Percentiles rank a stretch among this genome's conserved stretches.
phyloP scores from a whole-genome alignment of 192 early-diverging fungal species.

The Allomyces javanicus region DNA sequence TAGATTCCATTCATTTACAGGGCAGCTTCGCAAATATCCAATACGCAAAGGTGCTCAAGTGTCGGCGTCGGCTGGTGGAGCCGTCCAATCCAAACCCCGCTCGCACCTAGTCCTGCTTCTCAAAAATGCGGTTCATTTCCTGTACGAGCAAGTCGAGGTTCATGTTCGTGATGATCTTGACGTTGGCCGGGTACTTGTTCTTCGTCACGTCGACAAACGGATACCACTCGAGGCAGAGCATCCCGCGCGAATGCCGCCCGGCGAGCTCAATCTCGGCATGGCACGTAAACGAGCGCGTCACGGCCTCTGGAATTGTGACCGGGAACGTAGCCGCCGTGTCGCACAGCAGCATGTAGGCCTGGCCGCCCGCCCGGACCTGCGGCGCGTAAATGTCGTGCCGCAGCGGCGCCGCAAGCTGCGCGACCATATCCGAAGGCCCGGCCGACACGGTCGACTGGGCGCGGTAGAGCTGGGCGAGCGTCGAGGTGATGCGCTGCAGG shows the following conservation, averaged over 20 bases:
- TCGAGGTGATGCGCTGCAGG: not conserved
- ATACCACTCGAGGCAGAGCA: not conserved
- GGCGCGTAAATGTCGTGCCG: not conserved
- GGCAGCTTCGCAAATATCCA: too few species aligned
- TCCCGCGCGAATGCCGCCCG: not conserved
- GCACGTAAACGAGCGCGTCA: not conserved
- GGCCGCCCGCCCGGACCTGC: not conserved
- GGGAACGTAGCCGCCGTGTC: not conserved
- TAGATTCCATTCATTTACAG: too few species aligned
- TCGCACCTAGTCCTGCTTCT: too few species aligned
- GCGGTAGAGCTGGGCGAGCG: not conserved
- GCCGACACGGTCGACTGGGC: not conserved
- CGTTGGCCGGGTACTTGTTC: not conserved
- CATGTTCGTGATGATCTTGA: not conserved
- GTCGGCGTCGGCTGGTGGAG: too few species aligned
- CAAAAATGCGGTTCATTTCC: not conserved
- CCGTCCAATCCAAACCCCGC: too few species aligned
- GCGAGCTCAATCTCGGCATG: not conserved
- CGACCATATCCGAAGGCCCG: not conserved
- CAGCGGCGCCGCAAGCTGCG: not conserved
- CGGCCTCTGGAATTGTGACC: not conserved
- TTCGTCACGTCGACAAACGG: not conserved
- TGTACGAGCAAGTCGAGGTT: not conserved
- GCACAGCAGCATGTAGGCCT: not conserved
- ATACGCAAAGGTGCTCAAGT: too few species aligned